Conservation (phyloP, 257 asterid species). For the Solanum virginianum region DNA sequence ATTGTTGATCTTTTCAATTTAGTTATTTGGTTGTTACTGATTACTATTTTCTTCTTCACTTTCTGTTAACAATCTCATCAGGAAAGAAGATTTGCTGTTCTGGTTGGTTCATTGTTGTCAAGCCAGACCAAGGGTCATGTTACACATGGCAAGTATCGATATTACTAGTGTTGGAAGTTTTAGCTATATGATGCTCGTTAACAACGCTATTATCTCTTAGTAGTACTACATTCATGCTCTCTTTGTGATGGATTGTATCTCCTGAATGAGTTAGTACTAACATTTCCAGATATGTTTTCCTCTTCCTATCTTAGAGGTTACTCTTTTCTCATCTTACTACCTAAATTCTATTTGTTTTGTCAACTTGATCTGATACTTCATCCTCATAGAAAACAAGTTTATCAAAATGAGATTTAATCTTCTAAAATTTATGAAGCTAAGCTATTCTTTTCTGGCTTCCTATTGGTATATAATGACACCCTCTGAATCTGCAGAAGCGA, state of each 20-base stretch:
- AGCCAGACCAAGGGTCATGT: slow-evolving; percentile 96
- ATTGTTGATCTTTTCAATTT: not conserved
- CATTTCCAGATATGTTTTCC: not conserved
- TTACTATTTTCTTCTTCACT: not conserved
- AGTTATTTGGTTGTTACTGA: not conserved
- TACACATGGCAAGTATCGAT: slow-evolving; percentile 66
- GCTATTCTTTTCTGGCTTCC: not conserved
- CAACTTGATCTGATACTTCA: not conserved
- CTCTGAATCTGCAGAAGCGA: slow-evolving; percentile 54
- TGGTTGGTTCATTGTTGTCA: slow-evolving; percentile 75
- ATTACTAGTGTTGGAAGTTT: not conserved
- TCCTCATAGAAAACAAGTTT: not conserved
- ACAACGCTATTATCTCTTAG: not conserved
- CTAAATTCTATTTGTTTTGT: not conserved
- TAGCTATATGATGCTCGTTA: not conserved
- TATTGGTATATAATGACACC: not conserved
- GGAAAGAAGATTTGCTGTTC: slow-evolving; percentile 91
- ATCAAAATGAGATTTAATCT: not conserved
- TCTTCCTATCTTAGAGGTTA: not conserved
- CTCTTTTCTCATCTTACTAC: not conserved
- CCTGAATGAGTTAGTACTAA: not conserved
- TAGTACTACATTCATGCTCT: not conserved
- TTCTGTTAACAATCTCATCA: slow-evolving; percentile 8
- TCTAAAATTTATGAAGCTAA: not conserved
- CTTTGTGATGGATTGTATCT: not conserved